A percentile compares a stretch with the other conserved stretches of the same genome.
phyloP scores from a whole-genome alignment of 2,329 filamentous ascomycete species.

The Xylariaceae sp. region DNA sequence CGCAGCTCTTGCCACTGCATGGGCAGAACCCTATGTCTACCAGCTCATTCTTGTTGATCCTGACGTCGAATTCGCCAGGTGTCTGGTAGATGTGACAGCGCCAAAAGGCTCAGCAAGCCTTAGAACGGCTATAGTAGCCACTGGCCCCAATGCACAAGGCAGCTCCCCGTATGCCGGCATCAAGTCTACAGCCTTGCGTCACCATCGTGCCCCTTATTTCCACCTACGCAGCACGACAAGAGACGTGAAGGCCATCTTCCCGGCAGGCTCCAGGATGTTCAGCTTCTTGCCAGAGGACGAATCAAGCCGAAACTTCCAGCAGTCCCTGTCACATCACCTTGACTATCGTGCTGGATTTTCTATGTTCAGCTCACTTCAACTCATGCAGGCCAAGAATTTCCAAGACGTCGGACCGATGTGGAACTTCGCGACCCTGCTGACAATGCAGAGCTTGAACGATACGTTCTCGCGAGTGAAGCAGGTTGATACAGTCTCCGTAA shows the following conservation, averaged over 20 bases:
- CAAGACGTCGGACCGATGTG: constrained; percentile 16
- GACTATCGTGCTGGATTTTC: constrained; percentile 21
- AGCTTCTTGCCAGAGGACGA: constrained; percentile 30
- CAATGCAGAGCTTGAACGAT: constrained; percentile 1
- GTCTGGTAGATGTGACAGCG: constrained; percentile 21
- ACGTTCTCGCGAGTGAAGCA: neutral
- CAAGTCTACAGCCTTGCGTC: neutral
- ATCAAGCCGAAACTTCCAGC: constrained; percentile 25
- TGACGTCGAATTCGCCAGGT: constrained; percentile 28
- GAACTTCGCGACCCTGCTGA: constrained; percentile 21
- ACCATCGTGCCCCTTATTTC: constrained; percentile 13
- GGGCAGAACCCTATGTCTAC: constrained; percentile 4
- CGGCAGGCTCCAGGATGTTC: constrained; percentile 25
- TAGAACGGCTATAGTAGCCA: constrained; percentile 8
- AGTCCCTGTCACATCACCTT: constrained; percentile 25
- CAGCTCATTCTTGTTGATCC: constrained; percentile 33
- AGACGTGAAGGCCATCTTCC: constrained; percentile 30
- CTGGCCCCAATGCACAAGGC: constrained; percentile 3
- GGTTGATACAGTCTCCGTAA: constrained; percentile 20
- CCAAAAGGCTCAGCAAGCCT: neutral
- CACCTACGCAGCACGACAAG: constrained; percentile 27
- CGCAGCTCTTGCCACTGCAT: constrained; percentile 16
- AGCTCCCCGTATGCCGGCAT: constrained; percentile 22
- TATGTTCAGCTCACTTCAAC: constrained; percentile 7
- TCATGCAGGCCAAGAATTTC: constrained; percentile 13